These are phyloP conservation scores for Vigna angularis DNA, from an alignment of 306 rosid genomes.

Conservation along the genomic window DNA sequence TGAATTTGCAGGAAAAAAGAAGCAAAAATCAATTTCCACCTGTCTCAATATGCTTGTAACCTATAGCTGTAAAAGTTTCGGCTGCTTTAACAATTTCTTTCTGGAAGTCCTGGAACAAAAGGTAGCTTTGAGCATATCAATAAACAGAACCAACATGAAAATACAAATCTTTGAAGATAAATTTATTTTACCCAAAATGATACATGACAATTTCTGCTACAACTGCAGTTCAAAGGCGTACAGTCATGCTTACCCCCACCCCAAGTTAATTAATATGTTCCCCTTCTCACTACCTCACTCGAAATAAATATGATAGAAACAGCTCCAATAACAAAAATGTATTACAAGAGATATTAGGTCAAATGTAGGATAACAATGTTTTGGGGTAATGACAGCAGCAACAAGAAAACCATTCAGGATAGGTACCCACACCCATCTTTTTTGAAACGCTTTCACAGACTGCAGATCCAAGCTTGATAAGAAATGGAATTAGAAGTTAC, in stretches of 20 bases:
- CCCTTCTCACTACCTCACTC: constrained; percentile 30
- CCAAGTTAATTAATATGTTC: neutral
- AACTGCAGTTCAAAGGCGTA: constrained; percentile 25
- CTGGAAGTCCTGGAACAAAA: constrained; percentile 86
- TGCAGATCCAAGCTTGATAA: constrained; percentile 25
- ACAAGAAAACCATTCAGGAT: neutral
- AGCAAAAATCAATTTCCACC: constrained; percentile 56
- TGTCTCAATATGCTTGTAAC: constrained; percentile 92
- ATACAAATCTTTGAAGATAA: constrained; percentile 9
- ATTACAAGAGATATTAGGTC: neutral
- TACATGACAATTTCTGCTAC: neutral
- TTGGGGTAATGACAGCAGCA: neutral
- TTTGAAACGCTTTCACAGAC: neutral
- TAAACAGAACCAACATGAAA: constrained; percentile 33
- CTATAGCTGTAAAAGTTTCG: constrained; percentile 80
- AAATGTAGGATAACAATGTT: constrained; percentile 13
- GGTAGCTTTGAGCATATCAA: constrained; percentile 22
- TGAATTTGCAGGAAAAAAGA: constrained; percentile 34
- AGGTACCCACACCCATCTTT: neutral
- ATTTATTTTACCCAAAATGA: constrained; percentile 15
- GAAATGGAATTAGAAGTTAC: neutral
- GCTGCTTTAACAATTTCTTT: constrained; percentile 91
- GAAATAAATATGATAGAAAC: constrained; percentile 11
- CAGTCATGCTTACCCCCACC: constrained; percentile 1
- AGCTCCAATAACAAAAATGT: constrained; percentile 3